Conservation (phyloP, 768 basidiomycete genomes). For the Tylopilus felleus region DNA sequence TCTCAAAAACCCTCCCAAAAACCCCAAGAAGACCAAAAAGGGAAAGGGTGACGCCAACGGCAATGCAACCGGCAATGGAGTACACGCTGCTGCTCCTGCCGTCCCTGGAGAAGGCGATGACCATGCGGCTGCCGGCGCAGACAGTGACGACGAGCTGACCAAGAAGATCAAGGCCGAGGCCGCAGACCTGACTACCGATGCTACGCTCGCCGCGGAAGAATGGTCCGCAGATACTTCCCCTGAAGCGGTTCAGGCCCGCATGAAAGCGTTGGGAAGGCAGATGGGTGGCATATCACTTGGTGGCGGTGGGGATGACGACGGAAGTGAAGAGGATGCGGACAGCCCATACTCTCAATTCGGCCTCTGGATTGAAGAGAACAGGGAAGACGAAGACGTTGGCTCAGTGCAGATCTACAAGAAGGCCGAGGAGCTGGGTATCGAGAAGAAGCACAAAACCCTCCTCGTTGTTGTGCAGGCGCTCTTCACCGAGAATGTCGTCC, state of each 20-base stretch:
- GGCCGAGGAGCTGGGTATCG: slow-evolving; percentile 86
- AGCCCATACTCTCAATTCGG: slow-evolving; percentile 85
- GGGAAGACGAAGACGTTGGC: slow-evolving; percentile 34
- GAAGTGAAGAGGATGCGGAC: slow-evolving; percentile 82
- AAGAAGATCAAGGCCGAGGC: slow-evolving; percentile 91
- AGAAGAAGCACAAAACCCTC: slow-evolving; percentile 91
- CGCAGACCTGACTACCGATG: slow-evolving; percentile 64
- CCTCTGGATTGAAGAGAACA: slow-evolving; percentile 79
- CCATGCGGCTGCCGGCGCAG: slow-evolving; percentile 47
- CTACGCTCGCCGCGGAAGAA: slow-evolving; percentile 63
- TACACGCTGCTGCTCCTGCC: slow-evolving; percentile 36
- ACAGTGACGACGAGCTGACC: slow-evolving; percentile 85
- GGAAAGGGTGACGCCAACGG: slow-evolving; percentile 55
- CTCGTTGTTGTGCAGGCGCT: slow-evolving; percentile 80
- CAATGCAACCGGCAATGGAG: slow-evolving; percentile 44
- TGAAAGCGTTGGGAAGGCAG: slow-evolving; percentile 62
- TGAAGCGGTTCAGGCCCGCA: slow-evolving; percentile 81
- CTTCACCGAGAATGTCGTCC: slow-evolving; percentile 70
- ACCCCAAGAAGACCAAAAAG: slow-evolving; percentile 64
- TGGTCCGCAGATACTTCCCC: slow-evolving; percentile 93
- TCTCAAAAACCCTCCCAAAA: slow-evolving; percentile 94
- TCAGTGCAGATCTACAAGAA: slow-evolving; percentile 77
- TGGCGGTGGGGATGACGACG: slow-evolving; percentile 68
- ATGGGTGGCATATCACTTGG: slow-evolving; percentile 51
- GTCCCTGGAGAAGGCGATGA: slow-evolving; percentile 41